Base-by-base conservation (phyloP, 2,329 filamentous ascomycete genomes). In the Penicillium griseofulvum region DNA sequence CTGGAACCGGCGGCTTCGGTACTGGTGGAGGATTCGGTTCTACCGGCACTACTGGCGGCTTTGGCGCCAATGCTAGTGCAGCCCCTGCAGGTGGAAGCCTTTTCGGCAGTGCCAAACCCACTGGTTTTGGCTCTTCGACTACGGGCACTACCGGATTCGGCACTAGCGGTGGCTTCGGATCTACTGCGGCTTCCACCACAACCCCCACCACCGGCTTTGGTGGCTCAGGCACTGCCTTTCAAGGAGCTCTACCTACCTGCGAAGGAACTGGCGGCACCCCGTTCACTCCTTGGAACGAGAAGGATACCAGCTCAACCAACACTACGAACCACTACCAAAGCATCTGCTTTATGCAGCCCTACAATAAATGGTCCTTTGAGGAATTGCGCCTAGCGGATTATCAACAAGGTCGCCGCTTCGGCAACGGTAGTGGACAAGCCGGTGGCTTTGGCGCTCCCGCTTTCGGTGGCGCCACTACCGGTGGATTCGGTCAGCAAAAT, bases 291-390 rank as follows among this genome's bases (percentile, higher is more conserved):
- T 75, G 71, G 42, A 73, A 69, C 6, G 78, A 80, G 58, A 80
- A 80, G 62, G 78, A 80, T 58, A 60, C 56, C 50, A 64, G 16
- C 19, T 42, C 63, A 42, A 66, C 68, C n/a, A 70, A 49, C 37
- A 61, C 63, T 10, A 80, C 70, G 48, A 79, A 76, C 57, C 69
- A 76, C 54, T 80, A 76, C 54, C 78, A 80, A 64, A 80, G 76
- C 60, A 75, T 80, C 60, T 74, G 67, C 24, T 78, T 78, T 52
- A 77, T 78, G 76, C 70, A 69, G 43, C 75, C 78, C 6, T 80
- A 80, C 77, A 87, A 87, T 72, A 95, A 94, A 71, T 97, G 88
- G 79, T 97, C 93, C 10, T 84, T 90, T n/a, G 94, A 88, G 68
- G 78, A 94, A 72, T 76, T 94, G 51, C 83, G 90, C 68, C 75